Base-by-base conservation (phyloP, 352 stramenopile genomes). In the Discostella stelligera region DNA sequence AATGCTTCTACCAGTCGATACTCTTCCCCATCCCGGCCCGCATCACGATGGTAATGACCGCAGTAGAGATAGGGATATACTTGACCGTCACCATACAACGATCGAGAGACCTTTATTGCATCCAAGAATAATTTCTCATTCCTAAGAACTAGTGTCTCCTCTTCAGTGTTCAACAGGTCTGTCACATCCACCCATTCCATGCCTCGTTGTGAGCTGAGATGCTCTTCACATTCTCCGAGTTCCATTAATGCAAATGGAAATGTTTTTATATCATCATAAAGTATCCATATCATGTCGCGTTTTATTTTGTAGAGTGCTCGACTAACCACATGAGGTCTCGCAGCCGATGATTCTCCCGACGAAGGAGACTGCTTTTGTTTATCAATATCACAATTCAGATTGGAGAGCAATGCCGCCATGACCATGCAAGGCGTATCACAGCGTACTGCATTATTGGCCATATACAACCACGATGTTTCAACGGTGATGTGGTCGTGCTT, bases 401-500 rank as follows among this genome's bases (percentile, higher is more conserved):
- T 90, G 14, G 49, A 70, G 0, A 90, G 46, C 14, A 85, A 61
- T 13, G 78, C 80, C 2, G 80, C 81, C 18, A 90, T 32, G 0
- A 66, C 61, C 78, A 87, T 90, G 20, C 18, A 27, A 18, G 74
- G 20, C 46, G 50, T 82, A 13, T 79, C 21, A 54, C 81, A 88
- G 39, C 87, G 9, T 6, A 90, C 78, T 27, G 80, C 52, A 80
- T 88, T 81, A 4, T 53, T 71, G 50, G 66, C 64, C 80, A 90
- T 90, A 68, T 90, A 90, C 11, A 90, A 61, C 83, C 83, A 90
- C 0, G 77, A 88, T 20, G 66, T 83, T 79, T 88, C 71, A 1
- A 76, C 70, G n/a, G 67, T 81, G 7, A 87, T 74, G 20, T 50
- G 53, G 52, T 70, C 64, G 10, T 23, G 23, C 56, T 53, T 65